A percentile compares a stretch with the other conserved stretches of the same genome.
phyloP scores from a whole-genome alignment of 1,284 basidiomycete genomes.

The Ceratobasidium sp. region DNA sequence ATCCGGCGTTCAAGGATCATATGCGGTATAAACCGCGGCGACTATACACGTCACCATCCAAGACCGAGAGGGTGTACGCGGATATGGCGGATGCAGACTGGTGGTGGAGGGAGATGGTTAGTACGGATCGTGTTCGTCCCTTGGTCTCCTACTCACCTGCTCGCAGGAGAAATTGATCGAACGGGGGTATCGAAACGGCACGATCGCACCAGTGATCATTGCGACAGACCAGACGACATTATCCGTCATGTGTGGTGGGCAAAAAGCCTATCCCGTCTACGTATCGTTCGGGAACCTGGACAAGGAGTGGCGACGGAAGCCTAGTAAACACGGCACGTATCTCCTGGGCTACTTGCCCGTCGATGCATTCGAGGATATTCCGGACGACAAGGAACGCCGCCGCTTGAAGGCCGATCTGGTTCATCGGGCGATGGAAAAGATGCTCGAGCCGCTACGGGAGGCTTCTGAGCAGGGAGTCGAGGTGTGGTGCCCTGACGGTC shows the following conservation, averaged over 20 bases:
- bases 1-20: not conserved
- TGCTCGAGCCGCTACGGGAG: not conserved
- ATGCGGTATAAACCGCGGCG: not conserved
- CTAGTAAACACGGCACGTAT: conserved; percentile 10
- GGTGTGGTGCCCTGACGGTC: conserved; percentile 30
- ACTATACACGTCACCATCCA: not conserved
- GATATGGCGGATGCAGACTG: not conserved
- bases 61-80: not conserved
- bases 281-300: conserved; percentile 31
- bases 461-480: conserved; percentile 9
- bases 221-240: conserved; percentile 18
- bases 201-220: conserved; percentile 9
- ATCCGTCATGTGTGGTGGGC: conserved; percentile 12
- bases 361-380: conserved; percentile 8
- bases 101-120: conserved; percentile 22
- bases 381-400: not conserved
- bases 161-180: conserved; percentile 1
- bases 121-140: not conserved
- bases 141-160: not conserved
- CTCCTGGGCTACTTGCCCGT: conserved; percentile 41
- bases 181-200: not conserved
- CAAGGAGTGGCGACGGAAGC: conserved; percentile 25
- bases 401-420: not conserved
- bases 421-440: conserved; percentile 7
- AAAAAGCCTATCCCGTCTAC: conserved; percentile 19